phyloP scores from a whole-genome alignment of 257 asterid species.

The Solanum medicagineum region DNA sequence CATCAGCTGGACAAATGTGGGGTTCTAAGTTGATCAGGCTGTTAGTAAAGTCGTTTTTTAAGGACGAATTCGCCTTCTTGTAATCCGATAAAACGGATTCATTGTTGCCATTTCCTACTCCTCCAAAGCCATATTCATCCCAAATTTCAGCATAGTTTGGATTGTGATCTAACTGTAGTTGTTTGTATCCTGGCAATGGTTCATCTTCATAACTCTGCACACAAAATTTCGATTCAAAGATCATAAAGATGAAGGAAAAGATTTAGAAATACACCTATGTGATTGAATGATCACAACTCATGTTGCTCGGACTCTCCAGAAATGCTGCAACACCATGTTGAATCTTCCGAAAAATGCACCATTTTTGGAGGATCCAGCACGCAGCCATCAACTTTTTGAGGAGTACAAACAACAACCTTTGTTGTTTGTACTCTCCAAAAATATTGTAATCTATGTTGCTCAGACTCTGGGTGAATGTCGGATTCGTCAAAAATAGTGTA shows the following conservation, averaged over 20 bases:
- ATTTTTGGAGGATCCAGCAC: not conserved
- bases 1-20: constrained; percentile 29
- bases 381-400: not conserved
- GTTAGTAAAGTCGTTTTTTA: constrained; percentile 22
- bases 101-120: constrained; percentile 14
- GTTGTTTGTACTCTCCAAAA: not conserved
- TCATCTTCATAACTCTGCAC: constrained; percentile 81
- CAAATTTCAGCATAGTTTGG: constrained; percentile 41
- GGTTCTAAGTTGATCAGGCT: constrained; percentile 18
- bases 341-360: not conserved
- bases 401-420: not conserved
- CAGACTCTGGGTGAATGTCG: no score
- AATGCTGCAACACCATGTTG: not conserved
- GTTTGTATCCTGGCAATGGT: constrained; percentile 54
- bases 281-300: not conserved
- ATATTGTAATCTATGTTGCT: not conserved
- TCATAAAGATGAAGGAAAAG: not conserved
- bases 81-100: constrained; percentile 33
- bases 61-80: constrained; percentile 37
- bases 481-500: no score
- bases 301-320: not conserved
- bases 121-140: constrained; percentile 35
- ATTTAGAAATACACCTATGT: no score
- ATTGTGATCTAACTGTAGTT: constrained; percentile 32
- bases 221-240: not conserved